phyloP scores from a whole-genome alignment of 169 alveolate species.

The Plasmodium vinckei region DNA sequence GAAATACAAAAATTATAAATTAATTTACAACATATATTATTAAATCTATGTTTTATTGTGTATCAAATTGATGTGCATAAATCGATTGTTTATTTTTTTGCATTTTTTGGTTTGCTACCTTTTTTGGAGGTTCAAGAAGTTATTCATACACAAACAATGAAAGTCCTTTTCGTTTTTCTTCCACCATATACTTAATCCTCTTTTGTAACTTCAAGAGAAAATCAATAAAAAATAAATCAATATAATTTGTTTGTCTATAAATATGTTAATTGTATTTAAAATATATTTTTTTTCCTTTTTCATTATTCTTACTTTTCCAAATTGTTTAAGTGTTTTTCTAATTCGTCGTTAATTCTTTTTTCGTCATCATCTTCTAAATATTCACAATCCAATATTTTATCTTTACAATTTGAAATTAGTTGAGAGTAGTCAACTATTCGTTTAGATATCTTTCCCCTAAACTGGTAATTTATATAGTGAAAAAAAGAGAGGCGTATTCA shows the following conservation, averaged over 20 bases:
- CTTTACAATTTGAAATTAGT: constrained; percentile 21
- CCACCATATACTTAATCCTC: constrained; percentile 69
- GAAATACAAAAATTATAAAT: not conserved
- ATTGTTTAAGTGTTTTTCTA: constrained; percentile 41
- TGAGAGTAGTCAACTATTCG: constrained; percentile 52
- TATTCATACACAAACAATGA: constrained; percentile 60
- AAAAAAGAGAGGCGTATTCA: not conserved
- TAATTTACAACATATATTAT: not conserved
- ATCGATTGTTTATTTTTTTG: not conserved
- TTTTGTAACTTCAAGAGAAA: constrained; percentile 16
- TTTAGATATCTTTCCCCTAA: constrained; percentile 62
- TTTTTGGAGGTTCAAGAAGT: constrained; percentile 25
- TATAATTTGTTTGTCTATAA: not conserved
- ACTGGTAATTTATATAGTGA: constrained; percentile 11
- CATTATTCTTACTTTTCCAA: constrained; percentile 25
- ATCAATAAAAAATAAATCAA: not conserved
- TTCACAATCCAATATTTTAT: constrained; percentile 21
- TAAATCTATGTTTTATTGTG: not conserved
- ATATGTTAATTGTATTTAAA: not conserved
- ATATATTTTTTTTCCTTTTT: not conserved
- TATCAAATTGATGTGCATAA: not conserved
- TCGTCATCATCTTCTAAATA: constrained; percentile 16
- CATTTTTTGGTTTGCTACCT: constrained; percentile 8
- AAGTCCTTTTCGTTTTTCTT: constrained; percentile 28
- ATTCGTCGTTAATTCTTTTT: constrained; percentile 7